Evolutionary conservation across 345 rosid species (phyloP), one percentile per base, ranked within the genome.

Genomic region (Cochlearia excelsa): DNA sequence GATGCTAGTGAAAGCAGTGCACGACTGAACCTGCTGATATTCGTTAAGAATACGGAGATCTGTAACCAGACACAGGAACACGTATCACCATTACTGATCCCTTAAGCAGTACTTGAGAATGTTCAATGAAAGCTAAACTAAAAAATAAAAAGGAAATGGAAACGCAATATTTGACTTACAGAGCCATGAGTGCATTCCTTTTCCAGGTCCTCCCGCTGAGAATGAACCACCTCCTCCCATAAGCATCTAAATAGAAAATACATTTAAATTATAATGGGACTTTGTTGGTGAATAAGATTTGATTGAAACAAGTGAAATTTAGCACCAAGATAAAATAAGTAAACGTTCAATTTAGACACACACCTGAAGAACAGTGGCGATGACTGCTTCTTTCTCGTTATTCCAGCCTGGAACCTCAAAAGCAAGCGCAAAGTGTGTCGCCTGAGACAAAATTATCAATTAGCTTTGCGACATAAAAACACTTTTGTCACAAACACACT

Each of bases 161-260:
- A 38, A 38, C 29, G 16, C 37, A 26, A 30, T 1, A 45, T 23
- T 26, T 37, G 72, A 81, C 95, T 85, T 80, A 93, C 99, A 90
- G 10, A 87, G 80, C 72, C 92, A 78, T 5, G 97, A 87, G 61
- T 89, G 86, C 97, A 93, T 93, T 74, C 92, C 96, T 71, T 89
- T 93, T 53, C 99, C 99, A 7, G 99, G 99, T 49, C 99, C 97
- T 26, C 99, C 96, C 0, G 95, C 83, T 29, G 99, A 93, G 80
- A 93, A 93, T 54, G 99, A 89, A 59, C 99, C 95, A 69, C 97
- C 96, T 60, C 97, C 97, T 62, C 97, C 96, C 90, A 89, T 74
- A 61, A 93, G 89, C 90, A 90, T 82, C 99, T 93, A 53, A 33
- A 49, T 69, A 16, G 47, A 61, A 61, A 58, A 47, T 2, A 7